A percentile compares a stretch with the other conserved stretches of the same genome.
Evolutionary conservation across 768 basidiomycete genomes (phyloP).

Genomic region (Russula abietina): DNA sequence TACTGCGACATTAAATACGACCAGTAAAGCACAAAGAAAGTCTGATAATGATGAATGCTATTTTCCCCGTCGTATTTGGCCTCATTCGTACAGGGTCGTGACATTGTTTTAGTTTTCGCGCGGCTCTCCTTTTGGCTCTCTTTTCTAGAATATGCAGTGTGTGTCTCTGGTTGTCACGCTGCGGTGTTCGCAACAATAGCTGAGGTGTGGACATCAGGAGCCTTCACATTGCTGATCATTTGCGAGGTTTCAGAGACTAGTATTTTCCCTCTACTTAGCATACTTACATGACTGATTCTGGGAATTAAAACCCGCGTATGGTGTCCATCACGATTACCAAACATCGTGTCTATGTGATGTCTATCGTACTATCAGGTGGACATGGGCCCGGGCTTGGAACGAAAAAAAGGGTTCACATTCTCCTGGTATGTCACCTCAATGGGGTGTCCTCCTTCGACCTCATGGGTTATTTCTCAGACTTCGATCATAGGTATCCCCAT

Average conservation of each 20-base stretch:
- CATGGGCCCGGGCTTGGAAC: background rate
- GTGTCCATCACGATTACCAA: background rate
- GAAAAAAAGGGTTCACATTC: background rate
- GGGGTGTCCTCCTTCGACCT: background rate
- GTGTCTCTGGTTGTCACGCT: background rate
- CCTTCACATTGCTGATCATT: background rate
- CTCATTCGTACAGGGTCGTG: constrained; percentile 14
- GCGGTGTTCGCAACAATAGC: background rate
- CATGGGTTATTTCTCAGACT: background rate
- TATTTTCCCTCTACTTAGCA: background rate
- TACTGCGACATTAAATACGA: too few relatives aligned
- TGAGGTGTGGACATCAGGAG: background rate
- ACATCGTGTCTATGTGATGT: background rate
- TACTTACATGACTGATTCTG: background rate
- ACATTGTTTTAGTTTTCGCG: constrained; percentile 4
- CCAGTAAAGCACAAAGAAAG: too few relatives aligned
- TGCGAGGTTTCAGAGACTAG: background rate
- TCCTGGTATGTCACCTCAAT: background rate
- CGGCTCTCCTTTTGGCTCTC: constrained; percentile 1
- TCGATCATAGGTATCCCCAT: too few relatives aligned
- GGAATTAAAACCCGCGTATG: background rate
- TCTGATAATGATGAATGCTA: background rate
- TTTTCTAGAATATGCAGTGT: background rate
- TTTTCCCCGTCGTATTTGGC: constrained; percentile 3
- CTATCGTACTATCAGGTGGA: background rate